A percentile compares a stretch with the other conserved stretches of the same genome.
Evolutionary conservation across 148 eudicot species (phyloP).

Genomic region (Rhododendron griersonianum): DNA sequence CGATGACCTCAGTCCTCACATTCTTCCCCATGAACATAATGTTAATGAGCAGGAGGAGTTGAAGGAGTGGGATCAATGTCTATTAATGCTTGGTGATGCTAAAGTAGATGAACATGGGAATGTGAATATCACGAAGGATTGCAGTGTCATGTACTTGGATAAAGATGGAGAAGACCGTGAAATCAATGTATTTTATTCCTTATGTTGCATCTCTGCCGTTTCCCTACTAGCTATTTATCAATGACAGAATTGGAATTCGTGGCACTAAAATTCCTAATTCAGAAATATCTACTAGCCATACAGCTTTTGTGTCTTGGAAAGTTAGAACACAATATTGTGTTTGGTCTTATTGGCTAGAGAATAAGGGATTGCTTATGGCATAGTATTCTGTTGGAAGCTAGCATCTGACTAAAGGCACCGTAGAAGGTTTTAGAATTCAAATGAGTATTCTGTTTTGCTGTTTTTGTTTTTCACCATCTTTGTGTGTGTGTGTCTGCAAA

Average conservation of each 20-base stretch:
- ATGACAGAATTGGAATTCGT: background rate
- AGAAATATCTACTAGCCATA: background rate
- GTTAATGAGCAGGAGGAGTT: slow-evolving; percentile 62
- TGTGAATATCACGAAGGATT: slow-evolving; percentile 61
- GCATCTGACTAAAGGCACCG: background rate
- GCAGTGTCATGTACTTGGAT: slow-evolving; percentile 66
- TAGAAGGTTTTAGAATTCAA: background rate
- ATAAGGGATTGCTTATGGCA: background rate
- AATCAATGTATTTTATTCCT: slow-evolving; percentile 51
- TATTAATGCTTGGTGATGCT: slow-evolving; percentile 90
- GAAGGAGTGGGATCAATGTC: slow-evolving; percentile 98
- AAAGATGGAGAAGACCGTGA: slow-evolving; percentile 95
- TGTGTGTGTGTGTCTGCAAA: background rate
- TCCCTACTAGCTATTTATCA: background rate
- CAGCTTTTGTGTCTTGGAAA: background rate
- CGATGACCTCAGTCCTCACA: background rate
- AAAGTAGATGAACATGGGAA: slow-evolving; percentile 86
- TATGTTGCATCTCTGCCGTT: background rate
- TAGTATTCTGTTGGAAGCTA: background rate
- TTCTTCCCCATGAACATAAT: background rate
- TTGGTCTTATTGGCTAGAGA: background rate
- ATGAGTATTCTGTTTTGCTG: background rate
- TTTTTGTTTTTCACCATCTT: background rate
- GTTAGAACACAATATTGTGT: background rate
- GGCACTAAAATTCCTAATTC: background rate